Evolutionary conservation across 345 rosid species (phyloP).

Genomic region (Populus alba): DNA sequence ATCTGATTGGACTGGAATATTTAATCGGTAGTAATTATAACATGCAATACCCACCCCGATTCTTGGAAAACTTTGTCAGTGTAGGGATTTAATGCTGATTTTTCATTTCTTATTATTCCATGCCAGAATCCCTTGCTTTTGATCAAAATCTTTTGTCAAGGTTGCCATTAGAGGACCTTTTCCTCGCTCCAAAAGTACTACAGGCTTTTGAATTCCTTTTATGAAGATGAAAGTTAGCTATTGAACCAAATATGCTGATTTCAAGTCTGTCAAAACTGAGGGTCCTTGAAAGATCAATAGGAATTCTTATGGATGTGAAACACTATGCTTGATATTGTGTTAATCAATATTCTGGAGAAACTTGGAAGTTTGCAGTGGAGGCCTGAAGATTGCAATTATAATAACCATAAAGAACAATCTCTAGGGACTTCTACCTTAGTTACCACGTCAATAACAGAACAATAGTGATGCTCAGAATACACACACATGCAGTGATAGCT

Average conservation of each 20-base stretch:
- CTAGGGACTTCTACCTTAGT: not conserved
- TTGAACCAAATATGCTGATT: no score
- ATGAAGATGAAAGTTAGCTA: no score
- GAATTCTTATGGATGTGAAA: not conserved
- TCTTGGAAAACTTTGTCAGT: not conserved
- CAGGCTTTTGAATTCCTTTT: no score
- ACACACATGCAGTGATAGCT: not conserved
- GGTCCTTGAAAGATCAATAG: not conserved
- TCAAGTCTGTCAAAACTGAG: no score
- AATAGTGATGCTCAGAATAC: not conserved
- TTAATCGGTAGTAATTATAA: not conserved
- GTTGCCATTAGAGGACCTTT: no score
- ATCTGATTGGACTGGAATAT: not conserved
- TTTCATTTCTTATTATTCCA: not conserved
- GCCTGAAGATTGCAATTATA: not conserved
- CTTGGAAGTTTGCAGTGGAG: not conserved
- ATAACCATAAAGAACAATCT: not conserved
- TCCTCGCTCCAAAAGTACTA: not conserved
- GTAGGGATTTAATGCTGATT: not conserved
- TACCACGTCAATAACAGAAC: not conserved
- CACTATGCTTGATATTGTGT: not conserved
- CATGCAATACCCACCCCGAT: not conserved
- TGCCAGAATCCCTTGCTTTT: not conserved
- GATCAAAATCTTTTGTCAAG: no score
- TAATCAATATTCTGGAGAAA: not conserved